Conservation (phyloP, 2,329 filamentous ascomycete species). For the Fusarium cyanostomum region DNA sequence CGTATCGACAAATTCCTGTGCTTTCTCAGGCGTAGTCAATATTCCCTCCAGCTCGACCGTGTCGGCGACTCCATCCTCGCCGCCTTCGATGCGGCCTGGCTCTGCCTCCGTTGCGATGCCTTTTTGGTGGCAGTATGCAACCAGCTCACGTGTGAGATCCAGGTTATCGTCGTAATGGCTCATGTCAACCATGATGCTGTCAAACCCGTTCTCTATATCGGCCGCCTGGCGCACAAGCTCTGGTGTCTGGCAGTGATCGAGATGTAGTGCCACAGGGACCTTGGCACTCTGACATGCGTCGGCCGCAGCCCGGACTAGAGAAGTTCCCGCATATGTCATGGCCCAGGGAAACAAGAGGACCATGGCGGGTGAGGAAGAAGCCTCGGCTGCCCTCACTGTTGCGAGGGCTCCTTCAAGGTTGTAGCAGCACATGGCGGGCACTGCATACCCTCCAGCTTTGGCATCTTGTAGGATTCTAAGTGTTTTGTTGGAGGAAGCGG, state of each 20-base stretch:
- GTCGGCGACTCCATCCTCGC: constrained; percentile 78
- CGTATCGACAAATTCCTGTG: constrained; percentile 73
- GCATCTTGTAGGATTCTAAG: constrained; percentile 3
- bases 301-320: constrained; percentile 64
- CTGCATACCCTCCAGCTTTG: constrained; percentile 55
- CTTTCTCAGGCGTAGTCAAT: constrained; percentile 75
- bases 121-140: constrained; percentile 67
- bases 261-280: constrained; percentile 69
- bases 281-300: constrained; percentile 62
- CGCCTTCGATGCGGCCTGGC: constrained; percentile 48
- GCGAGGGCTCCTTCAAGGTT: constrained; percentile 77
- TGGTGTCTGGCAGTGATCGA: constrained; percentile 72
- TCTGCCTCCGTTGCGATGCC: constrained; percentile 76
- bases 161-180: constrained; percentile 78
- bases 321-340: constrained; percentile 66
- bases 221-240: constrained; percentile 68
- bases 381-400: constrained; percentile 72
- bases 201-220: constrained; percentile 56
- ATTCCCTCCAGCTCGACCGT: constrained; percentile 55
- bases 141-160: constrained; percentile 67
- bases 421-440: constrained; percentile 66
- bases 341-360: constrained; percentile 80
- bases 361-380: constrained; percentile 70
- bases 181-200: constrained; percentile 83
- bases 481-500: not conserved